Conservation (phyloP, 331 rosid species). For the Rhamnella rubrinervis region DNA sequence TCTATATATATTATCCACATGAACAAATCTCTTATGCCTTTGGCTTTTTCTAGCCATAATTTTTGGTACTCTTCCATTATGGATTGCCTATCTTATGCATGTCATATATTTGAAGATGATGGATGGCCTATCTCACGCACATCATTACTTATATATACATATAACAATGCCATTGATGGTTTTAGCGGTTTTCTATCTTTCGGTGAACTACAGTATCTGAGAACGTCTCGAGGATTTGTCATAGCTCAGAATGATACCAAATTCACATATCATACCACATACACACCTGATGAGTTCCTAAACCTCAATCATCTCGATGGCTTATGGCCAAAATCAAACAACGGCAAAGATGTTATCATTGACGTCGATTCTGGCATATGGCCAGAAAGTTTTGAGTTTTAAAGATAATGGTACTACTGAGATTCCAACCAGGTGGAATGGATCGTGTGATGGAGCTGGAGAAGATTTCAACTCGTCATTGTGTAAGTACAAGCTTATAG, state of each 20-base stretch:
- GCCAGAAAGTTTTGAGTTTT: conserved; percentile 43
- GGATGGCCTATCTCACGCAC: no score
- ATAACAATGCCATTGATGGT: no score
- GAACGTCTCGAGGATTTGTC: neutral
- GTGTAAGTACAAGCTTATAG: neutral
- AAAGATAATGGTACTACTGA: conserved; percentile 24
- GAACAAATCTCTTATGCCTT: no score
- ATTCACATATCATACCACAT: neutral
- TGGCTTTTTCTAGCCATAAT: no score
- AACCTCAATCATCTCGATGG: neutral
- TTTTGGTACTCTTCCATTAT: no score
- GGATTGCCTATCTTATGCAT: no score
- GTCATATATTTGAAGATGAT: no score
- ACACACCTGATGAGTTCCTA: neutral
- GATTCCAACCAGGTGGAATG: conserved; percentile 35
- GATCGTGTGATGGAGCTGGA: conserved; percentile 5
- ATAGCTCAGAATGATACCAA: neutral
- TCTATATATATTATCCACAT: no score
- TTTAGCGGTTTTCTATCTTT: no score
- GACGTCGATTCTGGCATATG: conserved; percentile 37
- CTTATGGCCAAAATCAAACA: conserved; percentile 32
- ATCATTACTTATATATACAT: no score
- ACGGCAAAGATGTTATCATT: conserved; percentile 28
- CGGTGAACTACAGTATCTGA: no score
- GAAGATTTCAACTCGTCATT: neutral